phyloP scores from a whole-genome alignment of 2,329 filamentous ascomycete species.

The Diaporthe citrichinensis region DNA sequence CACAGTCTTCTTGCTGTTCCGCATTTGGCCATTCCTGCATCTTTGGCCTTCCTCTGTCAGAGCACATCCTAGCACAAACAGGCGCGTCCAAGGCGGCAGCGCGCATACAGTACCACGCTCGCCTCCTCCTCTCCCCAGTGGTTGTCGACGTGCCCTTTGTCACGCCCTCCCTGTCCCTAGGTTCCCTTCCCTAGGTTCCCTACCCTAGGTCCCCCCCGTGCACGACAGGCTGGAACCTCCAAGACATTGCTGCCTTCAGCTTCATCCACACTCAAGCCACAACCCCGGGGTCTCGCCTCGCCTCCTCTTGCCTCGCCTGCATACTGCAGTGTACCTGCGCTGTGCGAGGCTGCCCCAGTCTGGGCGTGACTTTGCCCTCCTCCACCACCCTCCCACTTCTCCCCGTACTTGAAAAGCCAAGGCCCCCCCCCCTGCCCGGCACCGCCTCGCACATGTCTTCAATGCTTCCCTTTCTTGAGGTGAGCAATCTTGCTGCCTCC shows the following conservation, averaged over 20 bases:
- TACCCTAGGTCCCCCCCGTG: not conserved
- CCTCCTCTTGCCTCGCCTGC: slow-evolving; percentile 4
- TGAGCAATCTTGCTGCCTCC: slow-evolving; percentile 83
- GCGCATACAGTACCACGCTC: slow-evolving; percentile 24
- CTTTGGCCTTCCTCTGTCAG: slow-evolving; percentile 9
- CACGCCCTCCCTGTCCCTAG: not conserved
- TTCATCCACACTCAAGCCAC: slow-evolving; percentile 26
- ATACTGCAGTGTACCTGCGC: slow-evolving; percentile 28
- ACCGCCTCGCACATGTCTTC: slow-evolving; percentile 45
- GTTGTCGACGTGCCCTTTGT: slow-evolving; percentile 21
- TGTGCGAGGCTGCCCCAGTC: slow-evolving; percentile 25
- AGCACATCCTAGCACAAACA: slow-evolving; percentile 7
- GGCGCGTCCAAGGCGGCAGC: slow-evolving; percentile 33
- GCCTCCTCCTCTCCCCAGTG: slow-evolving; percentile 26
- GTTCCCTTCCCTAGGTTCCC: not conserved
- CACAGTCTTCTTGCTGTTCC: slow-evolving; percentile 18
- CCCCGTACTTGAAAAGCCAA: slow-evolving; percentile 28
- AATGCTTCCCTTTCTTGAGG: slow-evolving; percentile 69
- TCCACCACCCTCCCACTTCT: slow-evolving; percentile 15
- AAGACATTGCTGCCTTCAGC: slow-evolving; percentile 14
- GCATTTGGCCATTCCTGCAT: slow-evolving; percentile 37
- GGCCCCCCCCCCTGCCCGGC: slow-evolving; percentile 10
- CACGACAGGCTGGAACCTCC: slow-evolving; percentile 9
- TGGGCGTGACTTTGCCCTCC: not conserved
- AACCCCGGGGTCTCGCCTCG: slow-evolving; percentile 8